Evolutionary conservation across 495 filamentous ascomycete species (phyloP), one percentile per base, ranked within the genome.

Genomic region (Aspergillus campestris): DNA sequence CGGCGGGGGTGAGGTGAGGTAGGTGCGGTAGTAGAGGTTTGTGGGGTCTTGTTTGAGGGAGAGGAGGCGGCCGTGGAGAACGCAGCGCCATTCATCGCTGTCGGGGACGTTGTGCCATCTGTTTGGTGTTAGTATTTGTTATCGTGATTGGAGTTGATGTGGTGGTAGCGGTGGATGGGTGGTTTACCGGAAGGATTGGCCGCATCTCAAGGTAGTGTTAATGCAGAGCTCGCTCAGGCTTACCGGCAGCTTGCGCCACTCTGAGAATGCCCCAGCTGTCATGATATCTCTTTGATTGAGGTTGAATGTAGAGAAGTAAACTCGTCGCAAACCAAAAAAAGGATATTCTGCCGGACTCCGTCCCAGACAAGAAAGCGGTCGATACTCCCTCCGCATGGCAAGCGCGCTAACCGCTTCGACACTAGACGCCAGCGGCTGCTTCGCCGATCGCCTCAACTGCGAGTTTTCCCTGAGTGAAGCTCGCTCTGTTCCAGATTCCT

Each of bases 21-120:
- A 79, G 68, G 78, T 77, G 43, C 78, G 80, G 66, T 96, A 99
- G 64, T 94, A 83, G 7, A 99, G 77, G 62, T 84, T 71, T 0
- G 66, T 74, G 7, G 79, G 62, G 59, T 96, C 89, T 66, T 97
- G 92, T 52, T 79, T 83, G 27, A 99, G 71, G 5, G 84, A 89
- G 3, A 99, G 53, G 9, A 99, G 77, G 28, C 87, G 82, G 10
- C 90, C 90, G 52, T 84, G 79, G 9, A 99, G 79, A 36, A 86
- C 84, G 57, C 88, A 94, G 45, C 87, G 84, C 92, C 94, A 98
- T 77, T 92, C 84, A 54, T 88, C 77, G 12, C 77, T 75, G 40
- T 73, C 71, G 40, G 87, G 61, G 34, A 69, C 76, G 49, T 87
- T 86, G 38, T 83, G 85, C 92, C 92, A 98, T 70, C 92, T 83